Percentiles rank a stretch among this genome's conserved stretches.
Evolutionary conservation across 208 protist genomes (phyloP).

Genomic region (Trypanosoma caninum): DNA sequence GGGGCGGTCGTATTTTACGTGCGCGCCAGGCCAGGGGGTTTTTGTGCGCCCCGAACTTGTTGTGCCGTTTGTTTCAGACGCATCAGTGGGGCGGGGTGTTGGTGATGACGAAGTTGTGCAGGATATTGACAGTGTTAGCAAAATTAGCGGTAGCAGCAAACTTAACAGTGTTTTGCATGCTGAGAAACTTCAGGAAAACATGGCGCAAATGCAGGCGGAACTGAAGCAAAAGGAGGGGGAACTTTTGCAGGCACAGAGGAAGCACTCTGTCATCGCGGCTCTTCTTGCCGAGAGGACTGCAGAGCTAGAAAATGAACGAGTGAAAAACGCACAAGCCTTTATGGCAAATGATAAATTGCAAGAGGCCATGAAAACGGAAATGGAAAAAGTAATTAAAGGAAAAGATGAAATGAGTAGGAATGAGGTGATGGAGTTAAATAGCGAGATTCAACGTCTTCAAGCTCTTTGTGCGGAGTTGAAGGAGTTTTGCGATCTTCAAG

Average conservation of each 20-base stretch:
- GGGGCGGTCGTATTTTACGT: conserved; percentile 44
- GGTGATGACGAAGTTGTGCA: no score
- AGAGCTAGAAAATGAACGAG: not conserved
- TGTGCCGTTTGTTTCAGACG: conserved; percentile 20
- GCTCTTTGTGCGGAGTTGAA: conserved; percentile 8
- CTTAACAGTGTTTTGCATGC: no score
- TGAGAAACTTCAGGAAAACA: not conserved
- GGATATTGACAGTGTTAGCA: no score
- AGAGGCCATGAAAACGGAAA: not conserved
- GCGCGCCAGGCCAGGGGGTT: conserved; percentile 43
- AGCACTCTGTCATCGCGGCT: not conserved
- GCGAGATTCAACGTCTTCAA: not conserved
- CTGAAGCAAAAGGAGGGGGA: conserved; percentile 2
- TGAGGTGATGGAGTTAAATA: not conserved
- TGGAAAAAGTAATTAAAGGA: not conserved
- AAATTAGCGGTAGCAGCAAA: no score
- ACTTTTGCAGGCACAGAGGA: not conserved
- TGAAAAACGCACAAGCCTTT: not conserved
- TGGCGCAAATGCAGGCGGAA: conserved; percentile 2
- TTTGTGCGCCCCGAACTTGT: conserved; percentile 58
- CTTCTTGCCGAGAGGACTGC: not conserved
- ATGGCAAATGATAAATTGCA: not conserved
- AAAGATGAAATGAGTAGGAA: no score
- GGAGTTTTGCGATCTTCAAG: conserved; percentile 12
- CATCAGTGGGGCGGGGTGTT: not conserved